These are phyloP conservation scores for Pyrenophora tritici-repentis DNA, from an alignment of 2,329 filamentous ascomycete genomes.

Conservation along the genomic window DNA sequence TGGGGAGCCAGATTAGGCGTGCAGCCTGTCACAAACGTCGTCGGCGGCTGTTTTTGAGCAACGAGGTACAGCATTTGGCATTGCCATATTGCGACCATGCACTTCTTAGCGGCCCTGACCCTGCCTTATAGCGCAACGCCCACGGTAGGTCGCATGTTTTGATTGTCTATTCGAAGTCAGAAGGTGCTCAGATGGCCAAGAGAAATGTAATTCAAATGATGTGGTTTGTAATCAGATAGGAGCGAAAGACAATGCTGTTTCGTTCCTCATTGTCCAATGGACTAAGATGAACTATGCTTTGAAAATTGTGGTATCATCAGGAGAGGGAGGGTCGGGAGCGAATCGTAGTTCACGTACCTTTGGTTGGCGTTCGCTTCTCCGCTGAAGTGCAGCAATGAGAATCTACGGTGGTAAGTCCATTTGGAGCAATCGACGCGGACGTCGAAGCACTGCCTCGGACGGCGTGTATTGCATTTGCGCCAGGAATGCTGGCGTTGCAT, in stretches of 20 bases:
- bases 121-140: slow-evolving; percentile 3
- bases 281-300: slow-evolving; percentile 53
- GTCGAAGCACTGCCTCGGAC: slow-evolving; percentile 1
- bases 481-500: slow-evolving; percentile 4
- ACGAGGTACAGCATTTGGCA: slow-evolving; percentile 11
- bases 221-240: slow-evolving; percentile 45
- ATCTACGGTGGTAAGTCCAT: not conserved
- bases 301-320: slow-evolving; percentile 47
- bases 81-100: slow-evolving; percentile 12
- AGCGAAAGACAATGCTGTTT: slow-evolving; percentile 51
- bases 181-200: slow-evolving; percentile 2
- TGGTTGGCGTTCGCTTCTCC: not conserved
- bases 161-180: slow-evolving; percentile 11
- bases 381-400: not conserved
- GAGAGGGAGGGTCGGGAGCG: slow-evolving; percentile 15
- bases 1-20: slow-evolving; percentile 6
- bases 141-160: not conserved
- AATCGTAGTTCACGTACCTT: slow-evolving; percentile 32
- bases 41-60: slow-evolving; percentile 17
- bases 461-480: slow-evolving; percentile 4
- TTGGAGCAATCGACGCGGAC: slow-evolving; percentile 1
- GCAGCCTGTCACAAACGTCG: slow-evolving; percentile 19
- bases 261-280: slow-evolving; percentile 46
- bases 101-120: slow-evolving; percentile 2
- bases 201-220: not conserved